Percentiles rank a stretch among this genome's conserved stretches.
Evolutionary conservation across 192 early-diverging fungal genomes (phyloP).

Genomic region (Backusella mclennaniae): DNA sequence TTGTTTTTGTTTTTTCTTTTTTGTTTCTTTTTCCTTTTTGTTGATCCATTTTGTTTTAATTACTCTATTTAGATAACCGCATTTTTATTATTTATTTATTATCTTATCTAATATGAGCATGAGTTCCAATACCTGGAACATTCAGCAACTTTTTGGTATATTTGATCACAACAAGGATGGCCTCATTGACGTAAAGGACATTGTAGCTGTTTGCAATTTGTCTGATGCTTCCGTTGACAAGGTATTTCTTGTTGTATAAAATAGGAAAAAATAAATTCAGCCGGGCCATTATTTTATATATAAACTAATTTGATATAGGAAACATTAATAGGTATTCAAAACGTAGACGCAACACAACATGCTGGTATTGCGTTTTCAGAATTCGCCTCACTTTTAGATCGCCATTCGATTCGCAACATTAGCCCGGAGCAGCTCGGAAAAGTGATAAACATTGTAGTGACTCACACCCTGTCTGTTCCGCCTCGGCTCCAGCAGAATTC

Average conservation of each 20-base stretch:
- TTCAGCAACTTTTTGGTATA: constrained; percentile 44
- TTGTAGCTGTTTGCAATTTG: constrained; percentile 37
- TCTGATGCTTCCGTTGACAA: constrained; percentile 34
- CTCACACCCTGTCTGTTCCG: constrained; percentile 9
- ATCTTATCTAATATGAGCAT: background rate
- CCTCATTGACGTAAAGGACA: constrained; percentile 44
- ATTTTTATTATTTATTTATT: background rate
- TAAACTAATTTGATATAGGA: background rate
- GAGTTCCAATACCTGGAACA: constrained; percentile 11
- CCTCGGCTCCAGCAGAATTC: background rate
- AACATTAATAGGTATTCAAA: constrained; percentile 9
- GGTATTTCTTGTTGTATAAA: constrained; percentile 17
- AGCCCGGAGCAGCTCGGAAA: constrained; percentile 18
- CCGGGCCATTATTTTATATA: background rate
- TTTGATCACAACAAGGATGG: constrained; percentile 53
- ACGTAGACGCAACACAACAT: background rate
- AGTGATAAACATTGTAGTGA: constrained; percentile 19
- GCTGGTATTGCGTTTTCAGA: constrained; percentile 12
- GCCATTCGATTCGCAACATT: constrained; percentile 17
- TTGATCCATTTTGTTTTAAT: background rate
- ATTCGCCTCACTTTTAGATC: constrained; percentile 12
- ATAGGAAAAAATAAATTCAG: background rate
- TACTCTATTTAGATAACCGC: background rate
- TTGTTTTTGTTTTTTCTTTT: constrained; percentile 12
- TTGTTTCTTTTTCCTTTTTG: constrained; percentile 1